phyloP scores from a whole-genome alignment of 1,139 yeast genomes.

The Wickerhamiella infanticola region DNA sequence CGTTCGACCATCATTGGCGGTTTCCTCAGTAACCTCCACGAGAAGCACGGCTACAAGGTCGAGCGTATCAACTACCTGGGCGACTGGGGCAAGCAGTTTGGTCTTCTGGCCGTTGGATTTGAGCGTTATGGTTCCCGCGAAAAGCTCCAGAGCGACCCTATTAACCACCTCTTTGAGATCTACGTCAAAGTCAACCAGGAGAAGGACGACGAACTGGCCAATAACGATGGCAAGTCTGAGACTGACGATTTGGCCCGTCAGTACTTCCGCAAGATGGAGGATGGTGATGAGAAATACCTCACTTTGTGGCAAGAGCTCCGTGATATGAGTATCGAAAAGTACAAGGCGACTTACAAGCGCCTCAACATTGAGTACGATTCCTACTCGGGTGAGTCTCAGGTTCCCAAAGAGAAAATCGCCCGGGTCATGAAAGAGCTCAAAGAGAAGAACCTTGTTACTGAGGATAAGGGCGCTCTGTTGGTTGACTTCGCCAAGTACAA shows the following conservation, averaged over 20 bases:
- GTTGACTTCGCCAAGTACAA: conserved; percentile 76
- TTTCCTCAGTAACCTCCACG: conserved; percentile 80
- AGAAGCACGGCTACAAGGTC: conserved; percentile 82
- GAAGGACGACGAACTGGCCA: conserved; percentile 51
- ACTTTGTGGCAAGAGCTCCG: conserved; percentile 79
- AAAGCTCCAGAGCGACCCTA: conserved; percentile 59
- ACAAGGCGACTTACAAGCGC: conserved; percentile 79
- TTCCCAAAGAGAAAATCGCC: conserved; percentile 57
- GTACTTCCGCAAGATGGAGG: conserved; percentile 85
- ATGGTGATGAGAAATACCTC: conserved; percentile 73
- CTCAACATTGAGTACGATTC: conserved; percentile 75
- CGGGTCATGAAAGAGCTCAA: conserved; percentile 46
- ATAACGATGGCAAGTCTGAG: conserved; percentile 27
- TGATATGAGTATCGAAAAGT: conserved; percentile 72
- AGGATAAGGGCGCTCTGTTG: conserved; percentile 82
- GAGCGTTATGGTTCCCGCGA: conserved; percentile 72
- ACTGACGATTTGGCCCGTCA: conserved; percentile 78
- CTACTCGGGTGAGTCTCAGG: conserved; percentile 95
- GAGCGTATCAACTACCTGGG: conserved; percentile 86
- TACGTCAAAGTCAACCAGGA: conserved; percentile 80
- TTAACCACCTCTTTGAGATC: conserved; percentile 86
- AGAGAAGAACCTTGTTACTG: conserved; percentile 59
- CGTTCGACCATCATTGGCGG: conserved; percentile 98
- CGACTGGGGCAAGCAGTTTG: conserved; percentile 99
- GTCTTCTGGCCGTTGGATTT: conserved; percentile 87